These are phyloP conservation scores for Sugiyamaella sp. DNA, from an alignment of 1,139 yeast species.

Conservation along the genomic window DNA sequence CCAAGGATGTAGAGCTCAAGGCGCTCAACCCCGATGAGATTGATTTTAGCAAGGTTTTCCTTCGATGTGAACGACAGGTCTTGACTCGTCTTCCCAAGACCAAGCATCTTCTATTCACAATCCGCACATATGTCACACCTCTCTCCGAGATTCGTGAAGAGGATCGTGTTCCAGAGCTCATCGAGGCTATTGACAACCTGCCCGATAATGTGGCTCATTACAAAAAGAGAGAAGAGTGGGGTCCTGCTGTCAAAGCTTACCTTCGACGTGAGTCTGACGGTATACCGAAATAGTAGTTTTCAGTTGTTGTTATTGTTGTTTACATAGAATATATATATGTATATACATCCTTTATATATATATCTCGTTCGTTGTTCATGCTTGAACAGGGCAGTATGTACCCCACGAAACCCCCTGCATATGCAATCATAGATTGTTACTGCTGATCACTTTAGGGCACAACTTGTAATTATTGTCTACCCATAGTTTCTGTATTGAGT, in stretches of 20 bases:
- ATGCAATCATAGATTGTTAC: no score
- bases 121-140: slow-evolving; percentile 70
- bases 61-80: slow-evolving; percentile 65
- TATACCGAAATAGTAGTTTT: neutral
- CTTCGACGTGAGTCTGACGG: slow-evolving; percentile 35
- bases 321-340: neutral
- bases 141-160: slow-evolving; percentile 56
- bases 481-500: no score
- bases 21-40: slow-evolving; percentile 49
- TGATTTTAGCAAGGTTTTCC: slow-evolving; percentile 59
- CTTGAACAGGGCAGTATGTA: no score
- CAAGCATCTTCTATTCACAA: slow-evolving; percentile 58
- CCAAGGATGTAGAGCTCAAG: slow-evolving; percentile 35
- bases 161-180: slow-evolving; percentile 47
- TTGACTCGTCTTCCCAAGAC: slow-evolving; percentile 61
- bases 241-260: slow-evolving; percentile 58
- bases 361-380: no score
- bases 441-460: no score
- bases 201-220: slow-evolving; percentile 62
- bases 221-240: slow-evolving; percentile 66
- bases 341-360: no score
- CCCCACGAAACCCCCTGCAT: no score
- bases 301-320: neutral
- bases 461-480: no score
- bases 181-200: slow-evolving; percentile 60